Percentiles rank a stretch among this genome's conserved stretches.
Conservation (phyloP, 345 rosid species). For the Populus alba region DNA sequence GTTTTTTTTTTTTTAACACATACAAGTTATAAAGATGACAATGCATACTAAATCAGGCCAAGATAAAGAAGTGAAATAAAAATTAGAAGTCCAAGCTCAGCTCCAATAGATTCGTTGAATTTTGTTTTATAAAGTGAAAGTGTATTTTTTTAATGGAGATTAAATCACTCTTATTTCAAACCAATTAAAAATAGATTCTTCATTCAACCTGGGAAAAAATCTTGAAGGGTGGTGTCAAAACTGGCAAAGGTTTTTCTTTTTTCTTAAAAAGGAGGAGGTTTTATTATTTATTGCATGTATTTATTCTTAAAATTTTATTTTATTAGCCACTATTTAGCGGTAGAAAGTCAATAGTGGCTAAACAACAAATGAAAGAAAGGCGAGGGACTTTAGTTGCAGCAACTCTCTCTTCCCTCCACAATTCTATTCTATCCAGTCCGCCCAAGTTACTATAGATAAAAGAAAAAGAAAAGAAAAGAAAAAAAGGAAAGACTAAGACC, state of each 20-base stretch:
- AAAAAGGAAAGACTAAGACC: not conserved
- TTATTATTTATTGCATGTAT: not conserved
- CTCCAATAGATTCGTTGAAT: not conserved
- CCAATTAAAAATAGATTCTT: too few species aligned
- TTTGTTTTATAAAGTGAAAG: not conserved
- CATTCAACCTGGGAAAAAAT: too few species aligned
- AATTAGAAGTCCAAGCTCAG: not conserved
- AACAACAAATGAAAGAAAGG: not conserved
- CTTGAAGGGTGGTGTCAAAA: too few species aligned
- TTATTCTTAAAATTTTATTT: too few species aligned
- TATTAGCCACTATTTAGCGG: not conserved
- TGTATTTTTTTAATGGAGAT: too few species aligned
- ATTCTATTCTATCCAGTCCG: not conserved
- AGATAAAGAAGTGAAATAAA: too few species aligned
- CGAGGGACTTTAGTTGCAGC: not conserved
- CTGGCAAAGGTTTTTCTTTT: too few species aligned
- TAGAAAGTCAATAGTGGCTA: not conserved
- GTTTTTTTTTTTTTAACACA: too few species aligned
- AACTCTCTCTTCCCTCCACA: constrained; percentile 3
- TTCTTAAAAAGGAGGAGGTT: too few species aligned
- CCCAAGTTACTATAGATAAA: not conserved
- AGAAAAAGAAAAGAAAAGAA: not conserved
- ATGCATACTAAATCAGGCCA: not conserved
- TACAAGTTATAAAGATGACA: too few species aligned
- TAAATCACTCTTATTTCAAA: too few species aligned